Percentiles rank a stretch among this genome's conserved stretches.
phyloP scores from a whole-genome alignment of 495 filamentous ascomycete species.

The Tuber microsphaerosporum region DNA sequence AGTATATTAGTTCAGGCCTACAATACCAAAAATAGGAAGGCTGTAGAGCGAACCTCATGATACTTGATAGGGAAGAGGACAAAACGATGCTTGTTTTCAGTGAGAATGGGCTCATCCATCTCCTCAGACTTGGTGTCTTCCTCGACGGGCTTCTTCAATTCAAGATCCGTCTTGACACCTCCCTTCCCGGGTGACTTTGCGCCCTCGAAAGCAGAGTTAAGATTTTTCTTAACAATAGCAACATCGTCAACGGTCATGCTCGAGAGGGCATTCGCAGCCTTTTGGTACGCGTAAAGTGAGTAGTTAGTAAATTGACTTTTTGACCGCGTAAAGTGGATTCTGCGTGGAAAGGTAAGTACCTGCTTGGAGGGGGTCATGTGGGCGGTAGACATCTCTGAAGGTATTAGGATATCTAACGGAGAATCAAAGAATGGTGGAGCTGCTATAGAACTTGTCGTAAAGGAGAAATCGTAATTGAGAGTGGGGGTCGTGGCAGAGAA shows the following conservation, averaged over 20 bases:
- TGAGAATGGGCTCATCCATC: slow-evolving; percentile 79
- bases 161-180: slow-evolving; percentile 45
- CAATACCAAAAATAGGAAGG: not conserved
- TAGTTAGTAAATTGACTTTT: slow-evolving; percentile 35
- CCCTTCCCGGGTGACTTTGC: slow-evolving; percentile 45
- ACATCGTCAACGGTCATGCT: slow-evolving; percentile 85
- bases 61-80: slow-evolving; percentile 99
- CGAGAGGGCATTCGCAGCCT: slow-evolving; percentile 81
- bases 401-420: not conserved
- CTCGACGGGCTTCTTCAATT: slow-evolving; percentile 50
- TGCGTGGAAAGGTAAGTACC: slow-evolving; percentile 48
- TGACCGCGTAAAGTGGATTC: slow-evolving; percentile 11
- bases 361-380: slow-evolving; percentile 75
- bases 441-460: not conserved
- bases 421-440: not conserved
- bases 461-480: not conserved
- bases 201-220: slow-evolving; percentile 53
- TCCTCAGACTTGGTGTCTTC: slow-evolving; percentile 62
- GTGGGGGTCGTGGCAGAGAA: not conserved
- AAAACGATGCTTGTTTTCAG: slow-evolving; percentile 93
- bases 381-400: not conserved
- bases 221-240: slow-evolving; percentile 73
- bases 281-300: slow-evolving; percentile 43
- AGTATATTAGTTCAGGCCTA: slow-evolving; percentile 11
- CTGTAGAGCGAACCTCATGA: slow-evolving; percentile 73